These are phyloP conservation scores for Veloporphyrellus conicus DNA, from an alignment of 1,284 basidiomycete genomes.

Conservation along the genomic window DNA sequence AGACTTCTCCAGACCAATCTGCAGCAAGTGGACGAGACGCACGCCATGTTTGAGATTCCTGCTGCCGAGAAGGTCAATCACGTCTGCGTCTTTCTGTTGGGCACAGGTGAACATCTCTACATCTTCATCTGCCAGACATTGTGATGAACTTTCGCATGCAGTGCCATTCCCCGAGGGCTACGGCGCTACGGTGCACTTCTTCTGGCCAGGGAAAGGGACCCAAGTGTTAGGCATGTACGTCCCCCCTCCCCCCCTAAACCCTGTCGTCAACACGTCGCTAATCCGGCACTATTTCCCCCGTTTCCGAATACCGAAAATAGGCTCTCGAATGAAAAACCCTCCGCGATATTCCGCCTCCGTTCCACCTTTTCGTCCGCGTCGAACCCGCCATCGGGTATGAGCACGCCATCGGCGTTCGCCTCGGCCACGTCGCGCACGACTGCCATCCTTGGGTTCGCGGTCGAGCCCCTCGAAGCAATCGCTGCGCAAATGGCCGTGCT, in stretches of 20 bases:
- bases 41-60: slow-evolving; percentile 78
- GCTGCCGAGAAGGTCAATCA: slow-evolving; percentile 81
- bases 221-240: slow-evolving; percentile 83
- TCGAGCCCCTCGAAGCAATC: slow-evolving; percentile 63
- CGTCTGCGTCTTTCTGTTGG: slow-evolving; percentile 82
- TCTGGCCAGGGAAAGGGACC: slow-evolving; percentile 86
- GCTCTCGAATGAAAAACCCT: slow-evolving; percentile 88
- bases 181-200: slow-evolving; percentile 86
- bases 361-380: slow-evolving; percentile 56
- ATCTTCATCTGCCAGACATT: not conserved
- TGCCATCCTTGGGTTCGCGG: slow-evolving; percentile 67
- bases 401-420: slow-evolving; percentile 54
- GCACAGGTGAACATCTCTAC: slow-evolving; percentile 52
- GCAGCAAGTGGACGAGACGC: slow-evolving; percentile 77
- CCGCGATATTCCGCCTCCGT: slow-evolving; percentile 84
- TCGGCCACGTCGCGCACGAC: slow-evolving; percentile 40
- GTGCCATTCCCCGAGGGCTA: slow-evolving; percentile 87
- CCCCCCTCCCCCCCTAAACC: not conserved
- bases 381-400: slow-evolving; percentile 42
- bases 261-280: not conserved
- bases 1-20: slow-evolving; percentile 72
- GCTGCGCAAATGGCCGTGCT: slow-evolving; percentile 49
- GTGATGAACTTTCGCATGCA: slow-evolving; percentile 20
- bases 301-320: slow-evolving; percentile 37
- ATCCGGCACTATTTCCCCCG: not conserved